A percentile compares a stretch with the other conserved stretches of the same genome.
Evolutionary conservation across 2,329 filamentous ascomycete species (phyloP).

Genomic region (Penicillium digitatum): DNA sequence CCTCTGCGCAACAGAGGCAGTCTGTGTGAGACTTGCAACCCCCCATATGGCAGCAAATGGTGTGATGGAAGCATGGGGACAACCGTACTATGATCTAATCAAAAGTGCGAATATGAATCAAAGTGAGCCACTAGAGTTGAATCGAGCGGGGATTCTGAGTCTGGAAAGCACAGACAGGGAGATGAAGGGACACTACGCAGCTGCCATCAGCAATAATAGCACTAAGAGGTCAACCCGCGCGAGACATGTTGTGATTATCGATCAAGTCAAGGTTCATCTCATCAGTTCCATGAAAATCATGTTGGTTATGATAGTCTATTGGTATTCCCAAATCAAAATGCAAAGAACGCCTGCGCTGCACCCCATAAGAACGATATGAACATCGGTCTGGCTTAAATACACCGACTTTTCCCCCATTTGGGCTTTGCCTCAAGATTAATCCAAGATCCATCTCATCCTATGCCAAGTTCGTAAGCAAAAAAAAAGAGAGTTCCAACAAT

Average conservation of each 20-base stretch:
- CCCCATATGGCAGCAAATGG: not conserved
- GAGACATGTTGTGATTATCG: accelerated
- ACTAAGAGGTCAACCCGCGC: not conserved
- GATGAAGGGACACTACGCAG: not conserved
- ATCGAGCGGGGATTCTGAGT: too few relatives aligned
- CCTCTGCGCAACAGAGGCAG: not conserved
- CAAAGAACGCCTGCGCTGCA: constrained; percentile 44
- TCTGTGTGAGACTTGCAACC: not conserved
- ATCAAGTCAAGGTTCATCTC: not conserved
- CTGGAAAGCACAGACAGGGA: not conserved
- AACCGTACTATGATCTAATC: not conserved
- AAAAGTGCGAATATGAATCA: not conserved
- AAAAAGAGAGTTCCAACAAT: constrained; percentile 5
- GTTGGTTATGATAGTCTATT: constrained; percentile 31
- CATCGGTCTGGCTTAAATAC: constrained; percentile 15
- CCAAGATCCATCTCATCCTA: not conserved
- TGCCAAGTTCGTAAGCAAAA: constrained; percentile 6
- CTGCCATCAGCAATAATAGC: not conserved
- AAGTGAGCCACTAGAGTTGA: not conserved
- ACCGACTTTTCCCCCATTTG: constrained; percentile 22
- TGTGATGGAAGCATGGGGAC: not conserved
- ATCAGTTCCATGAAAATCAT: constrained; percentile 10
- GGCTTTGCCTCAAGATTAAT: constrained; percentile 1
- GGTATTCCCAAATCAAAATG: constrained; percentile 36
- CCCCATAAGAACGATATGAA: constrained; percentile 24